These are phyloP conservation scores for Scheffersomyces titani DNA, from an alignment of 1,139 yeast genomes.

Conservation along the genomic window DNA sequence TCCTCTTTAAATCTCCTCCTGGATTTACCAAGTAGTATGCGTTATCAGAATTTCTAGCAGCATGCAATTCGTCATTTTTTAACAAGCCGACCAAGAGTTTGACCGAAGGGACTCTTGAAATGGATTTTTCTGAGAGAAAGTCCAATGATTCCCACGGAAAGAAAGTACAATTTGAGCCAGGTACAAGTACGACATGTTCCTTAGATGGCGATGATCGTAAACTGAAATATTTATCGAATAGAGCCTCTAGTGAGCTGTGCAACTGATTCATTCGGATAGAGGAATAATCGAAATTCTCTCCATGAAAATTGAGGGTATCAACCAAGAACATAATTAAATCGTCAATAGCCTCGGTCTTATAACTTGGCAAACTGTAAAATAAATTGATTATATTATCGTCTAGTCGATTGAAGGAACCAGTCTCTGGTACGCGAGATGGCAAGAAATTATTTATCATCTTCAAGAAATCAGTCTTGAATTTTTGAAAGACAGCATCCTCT, in stretches of 20 bases:
- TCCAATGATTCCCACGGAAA: constrained; percentile 91
- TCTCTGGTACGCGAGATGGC: constrained; percentile 33
- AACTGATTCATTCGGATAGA: constrained; percentile 61
- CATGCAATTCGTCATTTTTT: constrained; percentile 6
- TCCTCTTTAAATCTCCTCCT: constrained; percentile 68
- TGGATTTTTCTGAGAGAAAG: constrained; percentile 52
- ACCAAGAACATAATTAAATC: constrained; percentile 66
- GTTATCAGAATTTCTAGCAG: constrained; percentile 14
- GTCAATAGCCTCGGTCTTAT: constrained; percentile 44
- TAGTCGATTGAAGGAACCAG: constrained; percentile 30
- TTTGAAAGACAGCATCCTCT: constrained; percentile 24
- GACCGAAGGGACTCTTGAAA: constrained; percentile 78
- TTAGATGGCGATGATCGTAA: constrained; percentile 10
- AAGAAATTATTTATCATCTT: constrained; percentile 31
- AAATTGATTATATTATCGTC: constrained; percentile 54
- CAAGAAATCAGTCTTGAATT: constrained; percentile 41
- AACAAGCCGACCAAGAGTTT: constrained; percentile 47
- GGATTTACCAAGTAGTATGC: constrained; percentile 77
- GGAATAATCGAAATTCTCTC: constrained; percentile 64
- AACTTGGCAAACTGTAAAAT: constrained; percentile 47
- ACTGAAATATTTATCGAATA: constrained; percentile 43
- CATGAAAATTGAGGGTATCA: constrained; percentile 62
- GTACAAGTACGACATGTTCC: constrained; percentile 67
- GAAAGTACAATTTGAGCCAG: constrained; percentile 61
- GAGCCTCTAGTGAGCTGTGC: constrained; percentile 23